Base-by-base conservation (phyloP, 73 alveolate species). In the Tetrahymena elliotti region DNA sequence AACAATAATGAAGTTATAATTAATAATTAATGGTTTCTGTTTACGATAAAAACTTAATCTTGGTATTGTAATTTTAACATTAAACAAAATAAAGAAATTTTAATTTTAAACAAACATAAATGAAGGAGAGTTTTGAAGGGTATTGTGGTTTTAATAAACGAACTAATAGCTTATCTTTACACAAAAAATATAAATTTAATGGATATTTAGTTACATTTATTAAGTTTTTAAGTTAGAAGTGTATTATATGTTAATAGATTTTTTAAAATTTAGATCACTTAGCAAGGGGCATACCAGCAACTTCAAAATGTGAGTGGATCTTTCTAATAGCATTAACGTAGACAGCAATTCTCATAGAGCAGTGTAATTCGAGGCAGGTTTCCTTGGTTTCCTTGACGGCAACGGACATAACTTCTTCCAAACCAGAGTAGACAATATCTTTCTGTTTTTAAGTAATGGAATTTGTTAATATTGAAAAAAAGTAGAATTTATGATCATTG, bases 371-470 rank as follows among this genome's bases (percentile, higher is more conserved):
- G 52, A 92, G 95, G 4, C 98, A 95, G 4, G 96, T 94, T 38
- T 92, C 96, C 84, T 95, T 96, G 15, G 97, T 94, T 92, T 84
- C 95, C 84, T 97, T 36, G 41, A 95, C 97, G 9, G 99, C 98
- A 9, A 84, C 97, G 38, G 97, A 84, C 99, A 98, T 98, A 35
- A 98, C 95, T 92, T 98, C 99, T 83, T 98, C 99, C 53, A 98
- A 97, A 18, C 99, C 99, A 47, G 99, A 95, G 96, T 97, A 97
- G 34, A 98, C 99, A 84, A 98, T 94, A 54, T 98, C 98, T 54
- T 83, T 96, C 95, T 98, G 98, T 38, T 83, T 68, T 68, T 68
- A 22, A 24, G 10, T 22, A 68, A 68, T 68, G 1, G n/a, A 16
- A 68, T 68, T 68, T 68, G 88, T 94, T 13, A 96, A 96, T 33